phyloP scores from a whole-genome alignment of 345 rosid species.

The Acer campestre region DNA sequence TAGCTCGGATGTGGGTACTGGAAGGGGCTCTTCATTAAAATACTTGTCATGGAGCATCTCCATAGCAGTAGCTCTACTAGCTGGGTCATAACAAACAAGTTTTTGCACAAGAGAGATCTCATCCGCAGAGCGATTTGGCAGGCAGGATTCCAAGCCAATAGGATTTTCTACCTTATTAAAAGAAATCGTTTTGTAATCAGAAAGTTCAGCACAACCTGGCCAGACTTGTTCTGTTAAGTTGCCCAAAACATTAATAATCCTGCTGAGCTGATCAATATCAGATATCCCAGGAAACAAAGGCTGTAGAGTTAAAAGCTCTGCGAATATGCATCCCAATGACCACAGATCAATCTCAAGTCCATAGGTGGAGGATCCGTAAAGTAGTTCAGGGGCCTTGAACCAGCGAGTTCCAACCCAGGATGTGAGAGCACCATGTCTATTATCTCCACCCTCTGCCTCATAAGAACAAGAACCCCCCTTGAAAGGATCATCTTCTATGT shows the following conservation, averaged over 20 bases:
- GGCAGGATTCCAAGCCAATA: slow-evolving; percentile 59
- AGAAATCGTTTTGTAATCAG: slow-evolving; percentile 75
- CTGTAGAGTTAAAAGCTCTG: slow-evolving; percentile 72
- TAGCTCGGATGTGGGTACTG: slow-evolving; percentile 66
- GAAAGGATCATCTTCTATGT: slow-evolving; percentile 69
- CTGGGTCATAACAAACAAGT: slow-evolving; percentile 82
- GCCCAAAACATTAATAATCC: slow-evolving; percentile 68
- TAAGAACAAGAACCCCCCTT: slow-evolving; percentile 55
- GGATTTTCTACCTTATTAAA: slow-evolving; percentile 78
- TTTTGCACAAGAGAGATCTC: slow-evolving; percentile 66
- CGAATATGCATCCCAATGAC: slow-evolving; percentile 89
- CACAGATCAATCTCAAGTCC: slow-evolving; percentile 86
- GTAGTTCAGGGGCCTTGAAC: slow-evolving; percentile 94
- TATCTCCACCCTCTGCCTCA: slow-evolving; percentile 56
- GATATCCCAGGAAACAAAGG: slow-evolving; percentile 89
- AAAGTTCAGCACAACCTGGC: slow-evolving; percentile 74
- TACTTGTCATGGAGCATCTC: slow-evolving; percentile 77
- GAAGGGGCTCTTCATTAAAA: slow-evolving; percentile 74
- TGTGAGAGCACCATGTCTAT: slow-evolving; percentile 58
- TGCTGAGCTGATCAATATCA: slow-evolving; percentile 86
- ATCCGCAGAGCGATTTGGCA: slow-evolving; percentile 49
- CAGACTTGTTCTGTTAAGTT: slow-evolving; percentile 78
- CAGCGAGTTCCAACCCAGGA: slow-evolving; percentile 97
- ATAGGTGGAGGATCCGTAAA: slow-evolving; percentile 81
- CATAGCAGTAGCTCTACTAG: slow-evolving; percentile 67